phyloP scores from a whole-genome alignment of 306 rosid genomes.

The Cicer arietinum region DNA sequence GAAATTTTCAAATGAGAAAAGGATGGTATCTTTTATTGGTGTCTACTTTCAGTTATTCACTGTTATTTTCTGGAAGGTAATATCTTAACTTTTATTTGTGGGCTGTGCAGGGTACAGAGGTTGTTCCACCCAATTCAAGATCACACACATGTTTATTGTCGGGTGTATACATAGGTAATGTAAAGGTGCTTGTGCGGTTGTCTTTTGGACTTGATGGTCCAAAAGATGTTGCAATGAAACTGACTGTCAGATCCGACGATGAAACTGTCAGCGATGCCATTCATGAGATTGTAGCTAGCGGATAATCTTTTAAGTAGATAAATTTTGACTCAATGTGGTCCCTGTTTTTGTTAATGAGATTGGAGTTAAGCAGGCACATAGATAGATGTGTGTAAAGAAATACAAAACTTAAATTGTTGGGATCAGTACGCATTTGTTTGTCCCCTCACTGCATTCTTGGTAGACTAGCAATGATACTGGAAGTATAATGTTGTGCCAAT shows the following conservation, averaged over 20 bases:
- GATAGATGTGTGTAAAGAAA: conserved; percentile 56
- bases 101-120: conserved; percentile 85
- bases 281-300: conserved; percentile 91
- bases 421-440: conserved; percentile 22
- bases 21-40: not conserved
- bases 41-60: conserved; percentile 16
- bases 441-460: conserved; percentile 39
- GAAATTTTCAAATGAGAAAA: conserved; percentile 22
- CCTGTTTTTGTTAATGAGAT: conserved; percentile 46
- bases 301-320: conserved; percentile 56
- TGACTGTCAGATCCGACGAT: conserved; percentile 82
- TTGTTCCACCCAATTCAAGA: conserved; percentile 85
- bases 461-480: conserved; percentile 36
- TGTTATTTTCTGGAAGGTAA: conserved; percentile 34
- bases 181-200: conserved; percentile 80
- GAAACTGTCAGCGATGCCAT: conserved; percentile 79
- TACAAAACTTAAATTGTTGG: conserved; percentile 42
- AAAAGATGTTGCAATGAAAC: conserved; percentile 94
- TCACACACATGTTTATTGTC: conserved; percentile 84
- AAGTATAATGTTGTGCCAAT: conserved; percentile 32
- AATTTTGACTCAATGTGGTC: conserved; percentile 44
- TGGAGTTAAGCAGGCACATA: conserved; percentile 47
- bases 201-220: conserved; percentile 91
- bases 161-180: conserved; percentile 84
- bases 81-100: conserved; percentile 17